Conservation (phyloP, 2,329 filamentous ascomycete species). For the Colletotrichum sp. region DNA sequence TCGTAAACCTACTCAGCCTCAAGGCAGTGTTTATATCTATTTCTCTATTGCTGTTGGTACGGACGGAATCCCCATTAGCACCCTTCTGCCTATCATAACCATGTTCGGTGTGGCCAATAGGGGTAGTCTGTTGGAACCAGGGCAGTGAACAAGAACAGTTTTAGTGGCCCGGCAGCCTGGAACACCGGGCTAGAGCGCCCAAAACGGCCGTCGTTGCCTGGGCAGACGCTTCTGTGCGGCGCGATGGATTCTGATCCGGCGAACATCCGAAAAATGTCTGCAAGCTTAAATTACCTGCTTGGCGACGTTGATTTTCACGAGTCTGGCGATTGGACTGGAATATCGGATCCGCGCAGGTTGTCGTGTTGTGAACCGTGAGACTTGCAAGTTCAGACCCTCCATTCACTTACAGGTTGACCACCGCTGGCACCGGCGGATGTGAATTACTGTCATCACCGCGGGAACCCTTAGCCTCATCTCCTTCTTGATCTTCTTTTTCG, state of each 20-base stretch:
- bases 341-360: not conserved
- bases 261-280: not conserved
- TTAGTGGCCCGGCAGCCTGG: not conserved
- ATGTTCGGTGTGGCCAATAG: not conserved
- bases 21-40: not conserved
- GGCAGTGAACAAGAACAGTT: not conserved
- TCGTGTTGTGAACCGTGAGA: too few relatives aligned
- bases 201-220: not conserved
- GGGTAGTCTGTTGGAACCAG: not conserved
- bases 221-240: not conserved
- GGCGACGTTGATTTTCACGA: not conserved
- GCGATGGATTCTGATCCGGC: not conserved
- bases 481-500: too few relatives aligned
- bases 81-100: not conserved
- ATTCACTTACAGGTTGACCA: too few relatives aligned
- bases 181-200: not conserved
- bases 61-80: fast-evolving
- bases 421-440: too few relatives aligned
- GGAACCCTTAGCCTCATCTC: fast-evolving
- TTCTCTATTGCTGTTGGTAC: not conserved
- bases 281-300: not conserved
- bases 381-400: too few relatives aligned
- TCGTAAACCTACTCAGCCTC: not conserved
- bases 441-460: too few relatives aligned
- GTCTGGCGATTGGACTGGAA: fast-evolving